Base-by-base conservation (phyloP, 176 grass and related monocot genomes). In the Oryza brachyantha region DNA sequence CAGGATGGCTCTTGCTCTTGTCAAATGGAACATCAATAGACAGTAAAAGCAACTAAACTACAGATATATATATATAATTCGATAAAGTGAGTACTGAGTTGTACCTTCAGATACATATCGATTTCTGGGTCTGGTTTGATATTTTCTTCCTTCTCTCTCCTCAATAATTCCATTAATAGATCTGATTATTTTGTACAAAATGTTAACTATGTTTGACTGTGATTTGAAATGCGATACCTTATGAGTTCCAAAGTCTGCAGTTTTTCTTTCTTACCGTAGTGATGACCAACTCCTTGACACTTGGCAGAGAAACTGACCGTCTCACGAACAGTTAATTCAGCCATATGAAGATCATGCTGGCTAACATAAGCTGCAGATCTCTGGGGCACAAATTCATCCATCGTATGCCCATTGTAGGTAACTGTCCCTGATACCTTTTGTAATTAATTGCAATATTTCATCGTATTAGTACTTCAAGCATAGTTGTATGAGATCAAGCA, bases 71-170 rank as follows among this genome's bases (percentile, higher is more conserved):
- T n/a, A n/a, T 5, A 72, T 63, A 9, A 70, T 3, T 24, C 2
- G 43, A 75, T 68, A 3, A 37, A 46, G 22, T 59, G 37, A 29
- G 17, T 64, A 14, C 50, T 67, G 29, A 17, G 73, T 37, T 41
- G 66, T 46, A 96, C 93, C 93, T 97, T 97, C 79, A 97, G 81
- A 67, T 86, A 97, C 25, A 93, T 75, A 79, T 97, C 93, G 10
- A 84, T 66, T 69, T 97, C 93, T 46, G 90, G 88, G 79, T 97
- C 88, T 29, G 90, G 93, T 76, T 88, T 83, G 38, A 93, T 93
- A 32, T 86, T 86, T 84, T 81, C 87, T 37, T 83, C 90, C 87
- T 97, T 93, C 67, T 97, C 93, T 84, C 90, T 93, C 57, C 90
- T 88, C 27, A 88, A 86, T 31, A 97, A 41, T 66, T 97, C 92